Evolutionary conservation across 768 basidiomycete genomes (phyloP).

Genomic region (Astraeus odoratus): DNA sequence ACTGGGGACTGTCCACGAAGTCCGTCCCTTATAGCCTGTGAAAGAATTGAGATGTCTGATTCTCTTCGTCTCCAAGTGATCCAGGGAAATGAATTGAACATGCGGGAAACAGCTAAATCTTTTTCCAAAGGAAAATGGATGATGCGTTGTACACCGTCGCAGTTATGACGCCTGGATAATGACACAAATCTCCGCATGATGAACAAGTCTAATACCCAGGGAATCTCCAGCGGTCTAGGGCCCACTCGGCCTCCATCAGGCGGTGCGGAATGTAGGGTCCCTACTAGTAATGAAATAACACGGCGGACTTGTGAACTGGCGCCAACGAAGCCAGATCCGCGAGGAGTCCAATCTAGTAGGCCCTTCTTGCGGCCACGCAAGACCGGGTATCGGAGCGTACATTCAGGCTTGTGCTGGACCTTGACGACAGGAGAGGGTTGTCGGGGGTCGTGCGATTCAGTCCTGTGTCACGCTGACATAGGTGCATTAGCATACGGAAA

Average conservation of each 20-base stretch:
- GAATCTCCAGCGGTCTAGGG: neutral
- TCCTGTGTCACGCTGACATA: neutral
- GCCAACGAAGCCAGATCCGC: neutral
- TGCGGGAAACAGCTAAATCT: neutral
- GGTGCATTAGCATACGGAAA: too few species aligned
- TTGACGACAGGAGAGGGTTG: neutral
- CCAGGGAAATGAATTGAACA: neutral
- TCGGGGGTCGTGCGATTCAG: too few species aligned
- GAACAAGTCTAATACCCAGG: neutral
- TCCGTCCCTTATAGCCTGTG: neutral
- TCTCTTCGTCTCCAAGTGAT: neutral
- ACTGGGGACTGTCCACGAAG: neutral
- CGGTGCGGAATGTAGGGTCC: too few species aligned
- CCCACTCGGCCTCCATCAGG: neutral
- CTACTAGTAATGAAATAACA: too few species aligned
- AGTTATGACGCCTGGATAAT: neutral
- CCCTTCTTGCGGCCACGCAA: neutral
- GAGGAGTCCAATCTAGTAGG: neutral
- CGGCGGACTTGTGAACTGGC: neutral
- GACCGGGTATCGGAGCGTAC: neutral
- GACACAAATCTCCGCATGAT: neutral
- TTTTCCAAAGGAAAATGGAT: neutral
- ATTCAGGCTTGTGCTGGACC: neutral
- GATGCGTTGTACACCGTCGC: neutral
- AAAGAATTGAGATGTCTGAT: neutral